These are phyloP conservation scores for Leucocoprinus leucothites DNA, from an alignment of 768 basidiomycete species.

Conservation along the genomic window DNA sequence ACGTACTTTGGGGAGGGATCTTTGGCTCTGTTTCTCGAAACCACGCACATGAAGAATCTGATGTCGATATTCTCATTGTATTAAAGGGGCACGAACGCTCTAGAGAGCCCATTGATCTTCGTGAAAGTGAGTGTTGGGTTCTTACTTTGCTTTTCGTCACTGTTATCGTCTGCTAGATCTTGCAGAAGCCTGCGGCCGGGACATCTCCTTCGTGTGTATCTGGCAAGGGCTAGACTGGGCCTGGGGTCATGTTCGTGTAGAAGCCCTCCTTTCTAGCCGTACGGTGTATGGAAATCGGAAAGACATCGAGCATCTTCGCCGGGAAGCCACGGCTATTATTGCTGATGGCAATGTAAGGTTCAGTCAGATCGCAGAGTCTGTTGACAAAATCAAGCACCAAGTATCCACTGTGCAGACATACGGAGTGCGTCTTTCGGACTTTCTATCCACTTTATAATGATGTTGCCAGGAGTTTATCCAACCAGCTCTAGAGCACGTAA, in stretches of 20 bases:
- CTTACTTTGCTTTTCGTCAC: not conserved
- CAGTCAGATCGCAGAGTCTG: not conserved
- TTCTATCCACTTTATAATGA: no score
- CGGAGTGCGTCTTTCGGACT: not conserved
- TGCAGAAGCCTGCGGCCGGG: conserved; percentile 9
- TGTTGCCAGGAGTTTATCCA: not conserved
- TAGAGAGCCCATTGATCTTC: conserved; percentile 15
- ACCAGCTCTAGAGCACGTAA: not conserved
- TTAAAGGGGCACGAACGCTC: conserved; percentile 11
- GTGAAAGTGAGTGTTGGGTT: conserved; percentile 5
- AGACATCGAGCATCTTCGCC: conserved; percentile 16
- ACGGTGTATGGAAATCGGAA: conserved; percentile 12
- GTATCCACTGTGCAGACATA: not conserved
- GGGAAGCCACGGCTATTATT: conserved; percentile 8
- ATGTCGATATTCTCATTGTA: conserved; percentile 15
- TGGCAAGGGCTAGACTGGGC: conserved; percentile 17
- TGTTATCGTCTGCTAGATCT: conserved; percentile 12
- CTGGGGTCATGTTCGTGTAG: conserved; percentile 14
- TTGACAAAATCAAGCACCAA: not conserved
- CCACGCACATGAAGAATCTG: conserved; percentile 10
- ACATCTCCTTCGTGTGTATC: conserved; percentile 15
- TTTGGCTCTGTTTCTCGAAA: conserved; percentile 16
- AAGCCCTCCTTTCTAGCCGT: conserved; percentile 15
- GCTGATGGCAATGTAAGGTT: conserved; percentile 5
- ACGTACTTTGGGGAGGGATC: conserved; percentile 11